phyloP scores from a whole-genome alignment of 192 early-diverging fungal species.

The Cetraspora pellucida region DNA sequence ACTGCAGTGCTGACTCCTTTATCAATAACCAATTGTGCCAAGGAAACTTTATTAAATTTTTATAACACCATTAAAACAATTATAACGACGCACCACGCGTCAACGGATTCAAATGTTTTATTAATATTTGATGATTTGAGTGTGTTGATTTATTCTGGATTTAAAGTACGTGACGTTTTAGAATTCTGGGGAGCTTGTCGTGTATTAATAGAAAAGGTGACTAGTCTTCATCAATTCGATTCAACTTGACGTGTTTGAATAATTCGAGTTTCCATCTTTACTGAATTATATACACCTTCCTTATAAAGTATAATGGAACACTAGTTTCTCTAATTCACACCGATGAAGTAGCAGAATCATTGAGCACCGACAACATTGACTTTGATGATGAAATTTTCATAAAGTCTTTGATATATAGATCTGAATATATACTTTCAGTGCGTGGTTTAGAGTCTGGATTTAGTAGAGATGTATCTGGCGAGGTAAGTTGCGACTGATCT shows the following conservation, averaged over 20 bases:
- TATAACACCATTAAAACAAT: constrained; percentile 43
- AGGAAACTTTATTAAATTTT: constrained; percentile 41
- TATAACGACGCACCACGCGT: constrained; percentile 17
- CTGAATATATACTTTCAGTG: constrained; percentile 54
- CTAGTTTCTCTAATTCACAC: constrained; percentile 57
- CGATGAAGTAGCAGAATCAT: constrained; percentile 40
- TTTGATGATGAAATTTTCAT: constrained; percentile 49
- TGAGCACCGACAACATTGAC: constrained; percentile 3
- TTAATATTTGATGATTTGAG: constrained; percentile 60
- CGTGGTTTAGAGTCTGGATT: constrained; percentile 54
- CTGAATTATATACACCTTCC: background rate
- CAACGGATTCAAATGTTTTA: constrained; percentile 39
- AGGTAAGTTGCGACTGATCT: constrained; percentile 37
- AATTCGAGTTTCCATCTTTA: background rate
- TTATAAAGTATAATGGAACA: constrained; percentile 44
- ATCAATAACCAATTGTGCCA: background rate
- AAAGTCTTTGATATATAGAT: constrained; percentile 48
- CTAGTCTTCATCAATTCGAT: background rate
- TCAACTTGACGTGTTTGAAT: background rate
- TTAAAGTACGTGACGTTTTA: constrained; percentile 40
- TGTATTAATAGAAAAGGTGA: constrained; percentile 45
- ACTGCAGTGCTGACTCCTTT: constrained; percentile 16
- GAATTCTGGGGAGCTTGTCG: constrained; percentile 50
- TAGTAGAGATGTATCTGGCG: constrained; percentile 60
- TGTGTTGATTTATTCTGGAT: constrained; percentile 52